A percentile compares a stretch with the other conserved stretches of the same genome.
These are phyloP conservation scores for Naganishia kalamii DNA, from an alignment of 768 basidiomycete genomes.

Conservation along the genomic window DNA sequence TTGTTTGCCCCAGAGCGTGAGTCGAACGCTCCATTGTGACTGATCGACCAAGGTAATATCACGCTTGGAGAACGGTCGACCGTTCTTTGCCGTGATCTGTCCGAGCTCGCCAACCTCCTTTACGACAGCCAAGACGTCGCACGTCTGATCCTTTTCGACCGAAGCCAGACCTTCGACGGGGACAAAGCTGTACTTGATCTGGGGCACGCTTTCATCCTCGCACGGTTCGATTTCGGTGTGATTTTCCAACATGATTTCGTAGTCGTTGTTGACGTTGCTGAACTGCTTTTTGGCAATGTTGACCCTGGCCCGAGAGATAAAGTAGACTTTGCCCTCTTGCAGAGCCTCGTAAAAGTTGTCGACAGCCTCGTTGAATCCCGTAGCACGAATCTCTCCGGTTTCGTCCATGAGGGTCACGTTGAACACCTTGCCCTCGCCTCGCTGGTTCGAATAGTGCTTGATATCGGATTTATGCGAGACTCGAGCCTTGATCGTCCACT, in stretches of 20 bases:
- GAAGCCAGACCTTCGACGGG: slow-evolving; percentile 59
- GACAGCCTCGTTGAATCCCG: slow-evolving; percentile 79
- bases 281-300: slow-evolving; percentile 97
- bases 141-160: slow-evolving; percentile 69
- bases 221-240: slow-evolving; percentile 86
- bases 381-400: slow-evolving; percentile 73
- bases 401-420: slow-evolving; percentile 91
- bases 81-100: slow-evolving; percentile 69
- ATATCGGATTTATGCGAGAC: slow-evolving; percentile 85
- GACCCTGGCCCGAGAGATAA: slow-evolving; percentile 79
- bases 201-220: slow-evolving; percentile 68
- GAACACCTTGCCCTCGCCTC: slow-evolving; percentile 93
- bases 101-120: slow-evolving; percentile 66
- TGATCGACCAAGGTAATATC: slow-evolving; percentile 83
- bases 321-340: slow-evolving; percentile 80
- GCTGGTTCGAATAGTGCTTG: slow-evolving; percentile 76
- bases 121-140: slow-evolving; percentile 80
- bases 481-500: slow-evolving; percentile 95
- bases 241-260: slow-evolving; percentile 80
- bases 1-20: slow-evolving; percentile 94
- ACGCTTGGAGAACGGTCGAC: slow-evolving; percentile 75
- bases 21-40: slow-evolving; percentile 65
- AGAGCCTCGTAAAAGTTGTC: slow-evolving; percentile 77
- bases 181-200: slow-evolving; percentile 76
- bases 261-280: slow-evolving; percentile 80